A percentile compares a stretch with the other conserved stretches of the same genome.
Evolutionary conservation across 768 basidiomycete species (phyloP).

Genomic region (Russula virescens): DNA sequence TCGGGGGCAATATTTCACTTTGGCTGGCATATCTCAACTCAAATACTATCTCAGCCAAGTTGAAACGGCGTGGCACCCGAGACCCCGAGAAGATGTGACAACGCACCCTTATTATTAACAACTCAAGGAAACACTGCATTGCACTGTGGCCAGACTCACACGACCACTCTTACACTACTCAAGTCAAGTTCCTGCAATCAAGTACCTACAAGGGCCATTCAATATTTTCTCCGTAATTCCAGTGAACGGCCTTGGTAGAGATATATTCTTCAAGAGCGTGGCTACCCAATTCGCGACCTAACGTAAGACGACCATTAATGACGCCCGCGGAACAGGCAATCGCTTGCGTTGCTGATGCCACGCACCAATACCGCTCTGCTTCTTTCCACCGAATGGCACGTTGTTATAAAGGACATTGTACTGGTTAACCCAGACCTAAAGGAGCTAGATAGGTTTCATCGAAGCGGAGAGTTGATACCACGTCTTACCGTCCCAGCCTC

Average conservation of each 20-base stretch:
- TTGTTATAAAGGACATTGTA: slow-evolving; percentile 81
- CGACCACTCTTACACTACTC: neutral
- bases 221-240: slow-evolving; percentile 79
- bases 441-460: slow-evolving; percentile 7
- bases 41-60: too few species aligned
- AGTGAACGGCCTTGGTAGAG: slow-evolving; percentile 76
- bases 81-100: too few species aligned
- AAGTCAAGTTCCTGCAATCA: too few species aligned
- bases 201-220: slow-evolving; percentile 63
- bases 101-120: too few species aligned
- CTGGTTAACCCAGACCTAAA: slow-evolving; percentile 87
- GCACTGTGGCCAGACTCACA: too few species aligned
- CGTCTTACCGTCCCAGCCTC: slow-evolving; percentile 79
- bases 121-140: neutral
- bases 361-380: slow-evolving; percentile 82
- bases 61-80: too few species aligned
- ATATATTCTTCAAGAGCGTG: slow-evolving; percentile 83
- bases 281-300: slow-evolving; percentile 83
- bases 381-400: slow-evolving; percentile 94
- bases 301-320: neutral
- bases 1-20: too few species aligned
- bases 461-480: neutral
- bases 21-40: too few species aligned
- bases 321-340: neutral
- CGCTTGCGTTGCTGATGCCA: slow-evolving; percentile 6